Percentiles rank a stretch among this genome's conserved stretches.
Conservation (phyloP, 225 moss, liverwort and hornwort genomes). For the Bryum argenteum region DNA sequence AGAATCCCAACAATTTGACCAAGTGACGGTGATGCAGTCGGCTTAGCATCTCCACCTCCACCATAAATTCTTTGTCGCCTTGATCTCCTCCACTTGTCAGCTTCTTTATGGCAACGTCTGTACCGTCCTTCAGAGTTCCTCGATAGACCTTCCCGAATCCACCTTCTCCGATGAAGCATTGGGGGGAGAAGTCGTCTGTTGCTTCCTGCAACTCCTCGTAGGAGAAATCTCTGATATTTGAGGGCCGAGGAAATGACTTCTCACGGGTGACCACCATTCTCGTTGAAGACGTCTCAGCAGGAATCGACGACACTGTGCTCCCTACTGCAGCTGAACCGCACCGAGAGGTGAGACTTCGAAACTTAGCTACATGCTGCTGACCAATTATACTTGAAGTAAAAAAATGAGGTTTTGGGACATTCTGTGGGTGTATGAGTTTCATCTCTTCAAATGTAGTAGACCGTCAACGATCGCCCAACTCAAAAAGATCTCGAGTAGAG, state of each 20-base stretch:
- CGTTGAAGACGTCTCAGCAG: constrained; percentile 70
- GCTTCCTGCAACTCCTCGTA: constrained; percentile 88
- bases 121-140: constrained; percentile 87
- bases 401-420: not conserved
- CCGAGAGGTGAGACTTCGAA: constrained; percentile 29
- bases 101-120: constrained; percentile 93
- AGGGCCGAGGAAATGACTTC: constrained; percentile 64
- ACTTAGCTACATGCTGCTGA: not conserved
- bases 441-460: not conserved
- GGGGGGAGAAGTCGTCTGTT: constrained; percentile 79
- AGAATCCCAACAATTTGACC: constrained; percentile 92
- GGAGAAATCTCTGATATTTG: constrained; percentile 76
- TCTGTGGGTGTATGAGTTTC: not conserved
- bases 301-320: constrained; percentile 58
- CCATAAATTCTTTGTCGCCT: constrained; percentile 92
- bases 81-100: constrained; percentile 93
- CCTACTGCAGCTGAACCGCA: constrained; percentile 53
- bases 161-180: constrained; percentile 85
- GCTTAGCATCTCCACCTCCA: constrained; percentile 99
- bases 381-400: not conserved
- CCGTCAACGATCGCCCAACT: constrained; percentile 14
- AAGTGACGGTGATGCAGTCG: constrained; percentile 94
- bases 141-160: constrained; percentile 91
- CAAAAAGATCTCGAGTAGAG: constrained; percentile 20
- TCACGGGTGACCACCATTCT: constrained; percentile 68